Conservation (phyloP, 495 filamentous ascomycete species). For the Hypomontagnella submonticulosa region DNA sequence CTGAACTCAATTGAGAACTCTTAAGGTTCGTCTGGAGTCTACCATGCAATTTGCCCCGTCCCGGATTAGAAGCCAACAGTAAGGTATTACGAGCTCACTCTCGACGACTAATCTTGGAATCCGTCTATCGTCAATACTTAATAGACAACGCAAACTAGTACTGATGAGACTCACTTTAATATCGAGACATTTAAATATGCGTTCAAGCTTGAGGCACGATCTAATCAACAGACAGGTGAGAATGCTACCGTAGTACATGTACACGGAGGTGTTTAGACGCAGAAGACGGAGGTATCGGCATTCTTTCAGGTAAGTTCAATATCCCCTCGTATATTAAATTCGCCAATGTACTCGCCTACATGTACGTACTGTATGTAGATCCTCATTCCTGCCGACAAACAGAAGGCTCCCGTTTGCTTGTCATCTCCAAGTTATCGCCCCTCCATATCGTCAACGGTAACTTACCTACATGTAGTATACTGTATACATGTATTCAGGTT, state of each 20-base stretch:
- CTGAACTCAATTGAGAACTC: constrained; percentile 3
- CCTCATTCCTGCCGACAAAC: constrained; percentile 32
- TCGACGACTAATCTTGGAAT: too few species aligned
- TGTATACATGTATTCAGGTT: background rate
- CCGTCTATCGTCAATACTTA: background rate
- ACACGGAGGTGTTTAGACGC: too few species aligned
- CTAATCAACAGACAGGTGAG: background rate
- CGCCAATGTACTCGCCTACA: background rate
- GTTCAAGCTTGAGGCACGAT: background rate
- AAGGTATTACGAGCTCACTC: too few species aligned
- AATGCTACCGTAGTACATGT: too few species aligned
- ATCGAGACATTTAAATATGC: background rate
- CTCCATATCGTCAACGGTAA: constrained; percentile 14
- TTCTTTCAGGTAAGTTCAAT: too few species aligned
- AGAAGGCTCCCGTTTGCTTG: constrained; percentile 21
- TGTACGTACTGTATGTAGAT: constrained; percentile 13
- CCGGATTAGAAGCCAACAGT: background rate
- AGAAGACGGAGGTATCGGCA: too few species aligned
- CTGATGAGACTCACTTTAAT: background rate
- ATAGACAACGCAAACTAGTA: background rate
- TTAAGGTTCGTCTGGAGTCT: constrained; percentile 11
- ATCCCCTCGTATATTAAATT: background rate
- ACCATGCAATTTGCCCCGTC: constrained; percentile 6
- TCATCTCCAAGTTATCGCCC: constrained; percentile 1
- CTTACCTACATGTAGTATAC: constrained; percentile 8